Evolutionary conservation across 495 filamentous ascomycete genomes (phyloP).

Genomic region (Xylaria longipes): DNA sequence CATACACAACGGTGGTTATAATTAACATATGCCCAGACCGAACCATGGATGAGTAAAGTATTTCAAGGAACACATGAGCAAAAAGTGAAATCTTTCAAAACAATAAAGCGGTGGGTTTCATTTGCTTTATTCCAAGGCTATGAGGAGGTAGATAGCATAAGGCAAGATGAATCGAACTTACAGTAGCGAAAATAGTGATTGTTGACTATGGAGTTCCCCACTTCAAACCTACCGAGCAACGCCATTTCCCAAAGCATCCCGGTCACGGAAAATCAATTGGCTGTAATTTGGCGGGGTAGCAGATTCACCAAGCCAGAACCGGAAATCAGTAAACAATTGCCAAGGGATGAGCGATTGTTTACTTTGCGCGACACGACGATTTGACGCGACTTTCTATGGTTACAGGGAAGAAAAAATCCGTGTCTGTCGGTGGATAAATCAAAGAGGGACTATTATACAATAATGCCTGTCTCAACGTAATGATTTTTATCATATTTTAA

Average conservation of each 20-base stretch:
- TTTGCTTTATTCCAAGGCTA: too few relatives aligned
- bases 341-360: slow-evolving; percentile 18
- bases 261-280: slow-evolving; percentile 12
- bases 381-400: slow-evolving; percentile 21
- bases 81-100: too few relatives aligned
- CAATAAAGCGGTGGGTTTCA: too few relatives aligned
- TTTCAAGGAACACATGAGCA: too few relatives aligned
- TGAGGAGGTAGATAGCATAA: too few relatives aligned
- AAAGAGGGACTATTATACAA: slow-evolving; percentile 3
- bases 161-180: background rate
- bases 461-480: background rate
- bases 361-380: slow-evolving; percentile 19
- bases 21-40: too few relatives aligned
- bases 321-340: slow-evolving; percentile 23
- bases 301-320: background rate
- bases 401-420: background rate
- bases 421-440: slow-evolving; percentile 9
- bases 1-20: too few relatives aligned
- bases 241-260: slow-evolving; percentile 16
- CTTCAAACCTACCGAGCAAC: background rate
- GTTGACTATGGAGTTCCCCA: background rate
- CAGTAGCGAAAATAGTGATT: background rate
- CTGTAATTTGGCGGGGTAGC: background rate
- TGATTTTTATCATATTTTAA: background rate
- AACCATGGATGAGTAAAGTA: too few relatives aligned